Conservation (phyloP, 257 asterid genomes). For the Forsythia suspensa region DNA sequence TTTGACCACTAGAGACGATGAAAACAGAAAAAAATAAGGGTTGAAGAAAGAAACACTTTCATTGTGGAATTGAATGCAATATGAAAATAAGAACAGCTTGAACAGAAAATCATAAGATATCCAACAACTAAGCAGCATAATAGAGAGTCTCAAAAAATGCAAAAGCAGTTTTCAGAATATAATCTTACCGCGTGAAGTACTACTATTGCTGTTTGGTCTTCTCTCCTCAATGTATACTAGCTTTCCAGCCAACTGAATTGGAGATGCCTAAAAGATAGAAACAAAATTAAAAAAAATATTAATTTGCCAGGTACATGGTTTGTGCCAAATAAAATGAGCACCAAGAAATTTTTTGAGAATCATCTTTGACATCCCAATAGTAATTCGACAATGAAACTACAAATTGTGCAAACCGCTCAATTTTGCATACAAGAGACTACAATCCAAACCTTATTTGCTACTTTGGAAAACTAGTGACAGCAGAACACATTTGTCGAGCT, state of each 20-base stretch:
- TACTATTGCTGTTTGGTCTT: conserved; percentile 40
- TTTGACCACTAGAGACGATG: not conserved
- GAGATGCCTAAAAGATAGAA: conserved; percentile 60
- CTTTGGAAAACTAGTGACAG: not conserved
- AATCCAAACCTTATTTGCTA: not conserved
- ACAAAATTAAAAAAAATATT: not conserved
- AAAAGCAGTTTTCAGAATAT: conserved; percentile 32
- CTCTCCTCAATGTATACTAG: conserved; percentile 79
- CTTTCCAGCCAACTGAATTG: conserved; percentile 64
- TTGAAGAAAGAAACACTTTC: not conserved
- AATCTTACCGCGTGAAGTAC: conserved; percentile 74
- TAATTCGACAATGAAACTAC: not conserved
- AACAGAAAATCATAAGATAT: not conserved
- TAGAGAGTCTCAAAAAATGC: not conserved
- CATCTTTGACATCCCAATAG: not conserved
- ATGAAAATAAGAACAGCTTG: not conserved
- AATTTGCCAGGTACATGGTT: not conserved
- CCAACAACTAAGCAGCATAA: not conserved
- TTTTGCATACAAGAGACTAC: not conserved
- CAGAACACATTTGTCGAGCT: not conserved
- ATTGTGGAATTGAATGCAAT: not conserved
- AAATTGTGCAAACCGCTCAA: not conserved
- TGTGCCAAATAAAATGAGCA: not conserved
- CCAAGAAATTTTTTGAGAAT: not conserved
- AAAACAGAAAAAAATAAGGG: not conserved